Conservation (phyloP, 2,329 filamentous ascomycete species). For the Fusarium hostae region DNA sequence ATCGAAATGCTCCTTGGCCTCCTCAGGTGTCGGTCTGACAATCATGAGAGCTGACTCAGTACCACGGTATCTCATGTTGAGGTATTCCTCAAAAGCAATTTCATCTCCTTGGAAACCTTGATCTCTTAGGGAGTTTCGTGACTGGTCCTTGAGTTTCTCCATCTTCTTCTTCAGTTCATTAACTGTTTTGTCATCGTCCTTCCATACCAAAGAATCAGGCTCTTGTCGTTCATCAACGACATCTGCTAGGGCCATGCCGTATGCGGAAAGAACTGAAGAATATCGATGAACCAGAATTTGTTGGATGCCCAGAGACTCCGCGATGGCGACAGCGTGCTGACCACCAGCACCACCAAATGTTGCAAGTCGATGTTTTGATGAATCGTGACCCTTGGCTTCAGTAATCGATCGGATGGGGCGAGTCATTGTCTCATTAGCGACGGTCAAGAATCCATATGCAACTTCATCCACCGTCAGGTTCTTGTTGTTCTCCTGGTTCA, state of each 20-base stretch:
- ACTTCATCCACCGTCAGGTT: conserved; percentile 84
- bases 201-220: conserved; percentile 73
- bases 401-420: conserved; percentile 90
- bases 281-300: conserved; percentile 90
- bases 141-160: conserved; percentile 81
- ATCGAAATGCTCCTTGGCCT: conserved; percentile 67
- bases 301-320: conserved; percentile 82
- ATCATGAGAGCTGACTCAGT: conserved; percentile 95
- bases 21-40: conserved; percentile 74
- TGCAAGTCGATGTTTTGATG: conserved; percentile 87
- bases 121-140: conserved; percentile 71
- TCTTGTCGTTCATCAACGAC: conserved; percentile 93
- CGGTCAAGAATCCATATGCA: conserved; percentile 87
- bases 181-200: conserved; percentile 66
- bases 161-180: conserved; percentile 77
- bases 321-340: conserved; percentile 92
- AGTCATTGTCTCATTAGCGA: conserved; percentile 93
- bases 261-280: conserved; percentile 88
- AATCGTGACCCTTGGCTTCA: conserved; percentile 92
- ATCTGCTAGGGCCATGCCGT: conserved; percentile 92
- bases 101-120: conserved; percentile 83
- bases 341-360: conserved; percentile 94
- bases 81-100: conserved; percentile 88
- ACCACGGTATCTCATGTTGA: conserved; percentile 92
- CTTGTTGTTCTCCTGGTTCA: conserved; percentile 79